Base-by-base conservation (phyloP, 768 basidiomycete genomes). In the Boletales sp. region DNA sequence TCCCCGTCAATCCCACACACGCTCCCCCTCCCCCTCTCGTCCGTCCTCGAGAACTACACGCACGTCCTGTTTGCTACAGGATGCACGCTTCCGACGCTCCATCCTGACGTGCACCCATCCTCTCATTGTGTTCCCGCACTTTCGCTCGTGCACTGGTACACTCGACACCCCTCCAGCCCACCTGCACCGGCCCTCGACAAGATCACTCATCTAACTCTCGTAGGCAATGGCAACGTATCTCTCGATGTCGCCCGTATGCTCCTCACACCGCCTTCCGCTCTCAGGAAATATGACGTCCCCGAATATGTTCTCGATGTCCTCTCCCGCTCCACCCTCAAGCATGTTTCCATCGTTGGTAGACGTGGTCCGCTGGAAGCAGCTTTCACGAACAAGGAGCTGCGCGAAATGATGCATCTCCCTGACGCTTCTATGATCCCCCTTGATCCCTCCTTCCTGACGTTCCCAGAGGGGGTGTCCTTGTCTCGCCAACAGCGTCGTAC, bases 201-300 rank as follows among this genome's bases (percentile, higher is more conserved):
- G 36, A 69, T 81, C 4, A 63, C 74, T 2, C 87, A 94, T 57
- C 83, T 94, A 27, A 82, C 90, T 1, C 71, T 99, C 47, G 86
- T 98, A 39, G 95, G 97, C 0, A 90, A 93, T 54, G 95, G 95
- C 11, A 97, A 98, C 57, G 94, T 99, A 48, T 87, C 94, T 8
- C 75, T 99, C 31, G 95, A 99, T 60, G 75, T 94, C 24, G 93
- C 94, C 1, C 81, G 94, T 5, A 91, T 97, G 63, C 79, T 97
- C 7, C 81, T 99, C 52, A 87, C 87, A 12, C 71, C 80, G 3
- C 77, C 85, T 1, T 72, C 78, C 15, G 69, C 73, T 3, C 79
- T 97, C 40, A 68, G 71, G 21, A 72, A 75, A 60, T 90, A 88
- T 50, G 94, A 97, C 65, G 77, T 97, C 17, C 93, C 94, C 0